Evolutionary conservation across 2,329 filamentous ascomycete species (phyloP), one percentile per base, ranked within the genome.

Genomic region (Hypoxylon sp.): DNA sequence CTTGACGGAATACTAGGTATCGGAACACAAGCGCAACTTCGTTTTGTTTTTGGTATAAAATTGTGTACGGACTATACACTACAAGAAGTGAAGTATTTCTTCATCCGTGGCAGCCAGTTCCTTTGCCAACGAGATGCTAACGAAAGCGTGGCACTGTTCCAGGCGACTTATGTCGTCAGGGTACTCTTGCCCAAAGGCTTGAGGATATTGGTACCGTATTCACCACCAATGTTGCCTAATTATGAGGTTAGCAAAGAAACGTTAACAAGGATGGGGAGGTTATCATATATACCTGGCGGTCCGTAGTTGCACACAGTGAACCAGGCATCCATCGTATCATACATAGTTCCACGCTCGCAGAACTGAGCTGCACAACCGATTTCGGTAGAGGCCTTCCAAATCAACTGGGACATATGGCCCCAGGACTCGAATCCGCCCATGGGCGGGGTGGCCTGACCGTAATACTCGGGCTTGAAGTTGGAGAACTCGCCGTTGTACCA

Each of bases 271-370:
- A 17, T 4, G n/a, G 35, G 26, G 1, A 44, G 29, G n/a, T 52
- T 6, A 31, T 31, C 2, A 29, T 29, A 13, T 80, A 80, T 88
- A 92, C 93, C 94, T 70, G 89, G 83, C 69, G 89, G 86, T 73
- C 82, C 84, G 84, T 97, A 97, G 87, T 97, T 95, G 90, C 94
- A 97, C 76, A 97, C 93, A 31, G 92, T 94, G 84, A 89, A 94
- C 82, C 87, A 90, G n/a, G 89, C 81, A 39, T 84, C 85, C 83
- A 89, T 80, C 72, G 66, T 72, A 22, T 77, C 70, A 69, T 79
- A 80, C 70, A 88, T 80, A 35, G 82, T 86, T 63, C 86, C 85
- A 37, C 81, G 75, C 11, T 79, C 74, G 81, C 91, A 92, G 78
- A 84, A 80, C 57, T 83, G 77, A 37, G 83, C 87, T 57, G 83